Base-by-base conservation (phyloP, 2,329 filamentous ascomycete species). In the Zymoseptoria brevis region DNA sequence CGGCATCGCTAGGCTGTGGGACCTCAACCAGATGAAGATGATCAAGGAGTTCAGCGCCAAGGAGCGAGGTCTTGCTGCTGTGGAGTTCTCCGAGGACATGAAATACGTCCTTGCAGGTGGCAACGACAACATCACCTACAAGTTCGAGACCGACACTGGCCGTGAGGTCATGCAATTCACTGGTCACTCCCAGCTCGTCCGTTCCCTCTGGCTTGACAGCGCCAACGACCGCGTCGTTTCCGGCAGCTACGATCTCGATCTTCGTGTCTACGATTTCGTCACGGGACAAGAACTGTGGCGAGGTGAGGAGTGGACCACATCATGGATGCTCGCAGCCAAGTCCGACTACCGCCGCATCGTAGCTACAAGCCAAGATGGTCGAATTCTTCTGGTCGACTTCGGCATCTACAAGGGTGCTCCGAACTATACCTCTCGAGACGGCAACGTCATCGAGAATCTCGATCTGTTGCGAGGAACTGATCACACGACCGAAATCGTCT, bases 261-360 rank as follows among this genome's bases (percentile, higher is more conserved):
- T 99, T 72, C 96, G 95, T 72, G 90, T 97, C 1, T 96, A 91
- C 75, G 89, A 96, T 72, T 88, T 94, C 76, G 85, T 87, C 64
- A 87, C 87, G 2, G 93, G 92, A 35, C 79, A 86, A 53, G 81
- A 90, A 66, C 82, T 93, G 61, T 83, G 95, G 62, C 87, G 91
- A 67, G 93, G 96, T 69, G 89, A 91, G n/a, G 86, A 89, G 66
- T 97, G 92, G 91, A 96, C 96, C 60, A 87, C 88, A 9, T 96
- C 90, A 75, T 99, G 94, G 94, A 95, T 99, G 70, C 78, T 99
- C 60, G 92, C 90, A 64, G 94, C 94, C 55, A 96, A 96, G 80
- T 92, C 89, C 63, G 93, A 99, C 72, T 97, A 97, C 74, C 83
- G 93, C 60, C 85, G 94, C 62, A 94, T 99, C 63, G 89, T 99